phyloP scores from a whole-genome alignment of 169 alveolate species.

The Cyclospora cayetanensis region DNA sequence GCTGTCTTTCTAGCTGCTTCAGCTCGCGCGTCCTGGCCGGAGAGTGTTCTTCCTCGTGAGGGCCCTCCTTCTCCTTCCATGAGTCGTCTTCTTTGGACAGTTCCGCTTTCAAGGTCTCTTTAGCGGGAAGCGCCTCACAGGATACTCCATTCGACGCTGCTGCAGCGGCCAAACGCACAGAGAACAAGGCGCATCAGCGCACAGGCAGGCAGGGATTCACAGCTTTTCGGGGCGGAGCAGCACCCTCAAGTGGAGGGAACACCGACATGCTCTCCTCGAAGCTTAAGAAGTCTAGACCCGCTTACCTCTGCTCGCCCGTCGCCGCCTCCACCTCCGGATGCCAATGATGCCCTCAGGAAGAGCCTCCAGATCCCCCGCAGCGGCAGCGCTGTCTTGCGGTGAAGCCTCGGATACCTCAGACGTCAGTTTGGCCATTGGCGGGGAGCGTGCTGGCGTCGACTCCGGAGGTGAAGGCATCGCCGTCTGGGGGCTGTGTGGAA shows the following conservation, averaged over 20 bases:
- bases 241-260: background rate
- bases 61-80: background rate
- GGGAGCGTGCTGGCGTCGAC: background rate
- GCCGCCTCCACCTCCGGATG: background rate
- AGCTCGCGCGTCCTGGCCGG: background rate
- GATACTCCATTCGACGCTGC: too few species aligned
- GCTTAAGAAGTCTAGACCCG: too few species aligned
- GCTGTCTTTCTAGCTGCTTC: background rate
- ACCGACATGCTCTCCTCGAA: too few species aligned
- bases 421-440: background rate
- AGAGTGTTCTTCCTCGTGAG: background rate
- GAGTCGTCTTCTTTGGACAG: too few species aligned
- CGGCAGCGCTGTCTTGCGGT: background rate
- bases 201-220: too few species aligned
- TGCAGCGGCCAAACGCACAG: too few species aligned
- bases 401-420: background rate
- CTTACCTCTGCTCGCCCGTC: background rate
- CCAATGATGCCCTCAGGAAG: background rate
- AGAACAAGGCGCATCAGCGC: slow-evolving; percentile 28
- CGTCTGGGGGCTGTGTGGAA: background rate
- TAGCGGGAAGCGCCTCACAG: too few species aligned
- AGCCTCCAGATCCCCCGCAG: background rate
- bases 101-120: too few species aligned
- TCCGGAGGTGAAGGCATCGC: background rate
- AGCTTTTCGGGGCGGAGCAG: too few species aligned